Percentiles rank a stretch among this genome's conserved stretches.
These are phyloP conservation scores for Stentor coeruleus DNA, from an alignment of 73 alveolate genomes.

Conservation along the genomic window DNA sequence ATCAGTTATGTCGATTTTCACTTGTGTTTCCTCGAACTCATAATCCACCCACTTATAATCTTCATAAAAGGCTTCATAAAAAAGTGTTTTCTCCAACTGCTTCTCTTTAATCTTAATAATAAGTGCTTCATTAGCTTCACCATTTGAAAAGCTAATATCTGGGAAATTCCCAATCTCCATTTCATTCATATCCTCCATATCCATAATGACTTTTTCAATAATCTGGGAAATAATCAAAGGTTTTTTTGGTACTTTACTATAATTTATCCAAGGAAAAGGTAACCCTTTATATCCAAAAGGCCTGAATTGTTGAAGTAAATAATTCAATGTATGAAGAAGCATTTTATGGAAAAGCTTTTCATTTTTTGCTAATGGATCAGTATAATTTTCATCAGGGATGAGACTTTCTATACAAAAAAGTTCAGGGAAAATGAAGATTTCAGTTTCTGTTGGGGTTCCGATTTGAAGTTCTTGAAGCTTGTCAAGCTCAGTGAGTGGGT, in stretches of 20 bases:
- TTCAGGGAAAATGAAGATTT: background rate
- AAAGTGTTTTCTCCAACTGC: background rate
- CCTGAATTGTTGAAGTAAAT: background rate
- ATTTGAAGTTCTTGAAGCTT: background rate
- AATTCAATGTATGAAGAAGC: background rate
- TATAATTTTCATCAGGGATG: background rate
- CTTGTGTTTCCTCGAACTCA: conserved; percentile 64
- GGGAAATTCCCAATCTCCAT: background rate
- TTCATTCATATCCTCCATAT: background rate
- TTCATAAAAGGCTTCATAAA: background rate
- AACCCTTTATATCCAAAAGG: background rate
- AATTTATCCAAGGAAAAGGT: background rate
- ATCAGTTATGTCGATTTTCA: conserved; percentile 54
- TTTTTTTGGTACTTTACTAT: too few relatives aligned
- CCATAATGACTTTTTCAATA: background rate
- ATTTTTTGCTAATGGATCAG: background rate
- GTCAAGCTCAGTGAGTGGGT: background rate
- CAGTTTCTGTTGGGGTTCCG: background rate
- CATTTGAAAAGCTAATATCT: background rate
- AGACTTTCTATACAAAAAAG: background rate
- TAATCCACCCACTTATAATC: conserved; percentile 58
- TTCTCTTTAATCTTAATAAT: background rate
- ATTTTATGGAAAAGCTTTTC: background rate
- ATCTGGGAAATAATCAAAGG: too few relatives aligned
- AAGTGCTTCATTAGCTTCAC: background rate